Conservation (phyloP, 106 monocot species). For the Allium cepa region DNA sequence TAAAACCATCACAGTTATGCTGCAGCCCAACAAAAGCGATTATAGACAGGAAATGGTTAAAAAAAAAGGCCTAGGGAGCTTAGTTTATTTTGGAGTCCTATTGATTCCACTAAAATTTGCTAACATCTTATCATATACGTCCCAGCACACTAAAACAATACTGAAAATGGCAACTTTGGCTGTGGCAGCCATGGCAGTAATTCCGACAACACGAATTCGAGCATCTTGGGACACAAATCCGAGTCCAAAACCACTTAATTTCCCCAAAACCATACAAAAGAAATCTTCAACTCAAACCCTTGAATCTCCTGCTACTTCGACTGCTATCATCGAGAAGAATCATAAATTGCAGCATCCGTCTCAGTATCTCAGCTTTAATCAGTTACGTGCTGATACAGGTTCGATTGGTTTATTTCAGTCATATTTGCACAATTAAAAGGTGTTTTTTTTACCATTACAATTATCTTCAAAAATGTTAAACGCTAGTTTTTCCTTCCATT, state of each 20-base stretch:
- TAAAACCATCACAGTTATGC: too few relatives aligned
- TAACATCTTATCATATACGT: too few relatives aligned
- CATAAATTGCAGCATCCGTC: slow-evolving; percentile 8
- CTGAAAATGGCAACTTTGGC: not conserved
- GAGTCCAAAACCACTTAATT: slow-evolving; percentile 11
- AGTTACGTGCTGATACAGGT: not conserved
- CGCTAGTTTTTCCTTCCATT: too few relatives aligned
- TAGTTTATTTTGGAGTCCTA: too few relatives aligned
- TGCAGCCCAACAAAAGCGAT: too few relatives aligned
- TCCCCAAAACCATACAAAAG: slow-evolving; percentile 13
- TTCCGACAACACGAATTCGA: not conserved
- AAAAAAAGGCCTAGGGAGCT: too few relatives aligned
- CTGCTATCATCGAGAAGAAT: slow-evolving; percentile 11
- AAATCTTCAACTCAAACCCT: slow-evolving; percentile 9
- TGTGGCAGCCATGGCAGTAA: not conserved
- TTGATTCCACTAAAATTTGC: too few relatives aligned
- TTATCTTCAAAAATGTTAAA: too few relatives aligned
- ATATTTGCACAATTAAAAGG: too few relatives aligned
- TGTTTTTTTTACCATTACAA: too few relatives aligned
- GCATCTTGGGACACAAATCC: slow-evolving; percentile 56
- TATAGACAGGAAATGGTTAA: too few relatives aligned
- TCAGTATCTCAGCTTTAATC: slow-evolving; percentile 3
- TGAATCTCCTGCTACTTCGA: slow-evolving; percentile 10
- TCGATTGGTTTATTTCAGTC: not conserved
- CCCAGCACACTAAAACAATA: too few relatives aligned